A percentile compares a stretch with the other conserved stretches of the same genome.
Conservation (phyloP, 495 filamentous ascomycete genomes). For the Podospora conica region DNA sequence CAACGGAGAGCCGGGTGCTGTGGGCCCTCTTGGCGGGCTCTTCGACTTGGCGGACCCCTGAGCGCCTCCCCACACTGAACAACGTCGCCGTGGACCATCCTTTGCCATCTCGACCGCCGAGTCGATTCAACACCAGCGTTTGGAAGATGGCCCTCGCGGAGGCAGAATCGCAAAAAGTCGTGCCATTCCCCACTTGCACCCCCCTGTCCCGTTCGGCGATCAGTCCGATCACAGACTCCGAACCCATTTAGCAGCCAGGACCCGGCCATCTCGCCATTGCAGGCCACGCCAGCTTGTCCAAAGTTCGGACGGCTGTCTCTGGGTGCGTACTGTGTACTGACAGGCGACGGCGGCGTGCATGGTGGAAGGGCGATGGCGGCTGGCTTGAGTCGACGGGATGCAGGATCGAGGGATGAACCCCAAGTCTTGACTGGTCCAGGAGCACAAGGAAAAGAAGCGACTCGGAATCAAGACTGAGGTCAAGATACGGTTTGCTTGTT, state of each 20-base stretch:
- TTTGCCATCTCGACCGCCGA: background rate
- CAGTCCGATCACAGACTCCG: conserved; percentile 21
- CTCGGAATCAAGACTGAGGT: background rate
- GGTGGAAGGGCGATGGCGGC: background rate
- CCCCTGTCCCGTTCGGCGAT: conserved; percentile 16
- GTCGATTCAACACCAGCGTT: conserved; percentile 1
- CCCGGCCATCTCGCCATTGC: conserved; percentile 4
- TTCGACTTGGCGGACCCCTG: conserved; percentile 8
- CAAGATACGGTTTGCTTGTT: background rate
- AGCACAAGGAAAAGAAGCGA: background rate
- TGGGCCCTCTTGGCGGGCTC: conserved; percentile 1
- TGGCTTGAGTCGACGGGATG: background rate
- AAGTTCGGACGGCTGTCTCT: conserved; percentile 12
- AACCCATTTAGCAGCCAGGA: background rate
- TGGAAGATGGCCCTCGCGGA: conserved; percentile 2
- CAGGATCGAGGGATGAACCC: background rate
- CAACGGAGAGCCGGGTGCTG: background rate
- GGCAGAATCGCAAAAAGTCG: conserved; percentile 22
- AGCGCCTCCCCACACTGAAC: conserved; percentile 1
- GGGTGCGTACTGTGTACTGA: background rate
- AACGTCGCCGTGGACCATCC: background rate
- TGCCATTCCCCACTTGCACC: conserved; percentile 35
- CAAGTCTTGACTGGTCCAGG: background rate
- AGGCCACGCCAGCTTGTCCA: conserved; percentile 2
- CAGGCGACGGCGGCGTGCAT: background rate